phyloP scores from a whole-genome alignment of 2,329 filamentous ascomycete genomes.

The Fusarium incarnatum region DNA sequence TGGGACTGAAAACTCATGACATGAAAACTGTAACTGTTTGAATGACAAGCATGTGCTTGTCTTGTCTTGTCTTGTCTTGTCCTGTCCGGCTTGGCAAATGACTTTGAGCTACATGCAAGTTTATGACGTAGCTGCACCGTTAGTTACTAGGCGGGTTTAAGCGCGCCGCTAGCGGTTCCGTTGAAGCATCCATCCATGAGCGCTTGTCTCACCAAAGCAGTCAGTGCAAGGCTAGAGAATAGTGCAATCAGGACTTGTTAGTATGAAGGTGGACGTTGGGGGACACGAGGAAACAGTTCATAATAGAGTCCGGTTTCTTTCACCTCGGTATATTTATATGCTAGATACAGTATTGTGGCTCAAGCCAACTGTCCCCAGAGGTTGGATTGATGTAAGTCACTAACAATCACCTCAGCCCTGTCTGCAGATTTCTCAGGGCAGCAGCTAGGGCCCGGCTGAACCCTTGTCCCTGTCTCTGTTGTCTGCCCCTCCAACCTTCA shows the following conservation, averaged over 20 bases:
- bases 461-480: neutral
- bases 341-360: neutral
- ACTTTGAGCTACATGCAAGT: neutral
- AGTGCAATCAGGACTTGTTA: neutral
- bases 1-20: neutral
- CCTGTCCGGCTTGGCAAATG: conserved; percentile 6
- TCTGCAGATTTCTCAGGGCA: conserved; percentile 14
- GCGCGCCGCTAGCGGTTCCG: conserved; percentile 19
- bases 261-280: neutral
- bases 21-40: neutral
- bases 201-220: conserved; percentile 2
- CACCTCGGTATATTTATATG: neutral
- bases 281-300: neutral
- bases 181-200: neutral
- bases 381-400: neutral
- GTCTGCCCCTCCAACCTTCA: conserved; percentile 17
- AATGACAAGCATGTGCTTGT: conserved; percentile 17
- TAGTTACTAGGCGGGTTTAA: conserved; percentile 1
- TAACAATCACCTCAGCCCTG: neutral
- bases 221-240: neutral
- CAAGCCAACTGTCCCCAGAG: neutral
- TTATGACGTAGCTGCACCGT: conserved; percentile 24
- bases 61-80: neutral
- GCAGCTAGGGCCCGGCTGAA: neutral
- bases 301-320: neutral